phyloP scores from a whole-genome alignment of 495 filamentous ascomycete genomes.

The Trypethelium eluteriae region DNA sequence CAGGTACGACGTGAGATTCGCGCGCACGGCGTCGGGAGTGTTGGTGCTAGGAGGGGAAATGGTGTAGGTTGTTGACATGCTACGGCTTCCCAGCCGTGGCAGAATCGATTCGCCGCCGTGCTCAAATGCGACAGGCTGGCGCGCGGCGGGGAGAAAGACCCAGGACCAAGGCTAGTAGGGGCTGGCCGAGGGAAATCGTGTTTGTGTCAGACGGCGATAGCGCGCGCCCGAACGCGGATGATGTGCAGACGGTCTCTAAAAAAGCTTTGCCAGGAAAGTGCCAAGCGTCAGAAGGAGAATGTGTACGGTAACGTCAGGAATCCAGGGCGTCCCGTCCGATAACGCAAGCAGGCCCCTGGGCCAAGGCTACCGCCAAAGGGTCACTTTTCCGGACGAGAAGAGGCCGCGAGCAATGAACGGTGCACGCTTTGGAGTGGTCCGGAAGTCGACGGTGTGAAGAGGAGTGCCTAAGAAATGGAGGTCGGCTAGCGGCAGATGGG shows the following conservation, averaged over 20 bases:
- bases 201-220: conserved; percentile 33
- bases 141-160: conserved; percentile 22
- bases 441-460: conserved; percentile 12
- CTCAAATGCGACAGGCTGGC: conserved; percentile 20
- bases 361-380: neutral
- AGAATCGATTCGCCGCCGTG: conserved; percentile 21
- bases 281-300: conserved; percentile 3
- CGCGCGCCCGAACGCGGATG: conserved; percentile 35
- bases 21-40: conserved; percentile 26
- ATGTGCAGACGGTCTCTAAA: conserved; percentile 33
- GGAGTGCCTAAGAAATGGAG: conserved; percentile 7
- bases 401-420: neutral
- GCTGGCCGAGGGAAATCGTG: conserved; percentile 26
- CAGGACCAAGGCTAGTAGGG: conserved; percentile 25
- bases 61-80: conserved; percentile 37
- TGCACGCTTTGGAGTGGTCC: conserved; percentile 6
- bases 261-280: conserved; percentile 17
- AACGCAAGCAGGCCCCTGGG: conserved; percentile 2
- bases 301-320: neutral
- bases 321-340: neutral
- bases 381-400: neutral
- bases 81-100: conserved; percentile 26
- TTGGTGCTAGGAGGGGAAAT: conserved; percentile 26
- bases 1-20: conserved; percentile 30
- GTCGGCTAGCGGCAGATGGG: neutral